phyloP scores from a whole-genome alignment of 1,139 yeast genomes.

The Protomyces macrosporus region DNA sequence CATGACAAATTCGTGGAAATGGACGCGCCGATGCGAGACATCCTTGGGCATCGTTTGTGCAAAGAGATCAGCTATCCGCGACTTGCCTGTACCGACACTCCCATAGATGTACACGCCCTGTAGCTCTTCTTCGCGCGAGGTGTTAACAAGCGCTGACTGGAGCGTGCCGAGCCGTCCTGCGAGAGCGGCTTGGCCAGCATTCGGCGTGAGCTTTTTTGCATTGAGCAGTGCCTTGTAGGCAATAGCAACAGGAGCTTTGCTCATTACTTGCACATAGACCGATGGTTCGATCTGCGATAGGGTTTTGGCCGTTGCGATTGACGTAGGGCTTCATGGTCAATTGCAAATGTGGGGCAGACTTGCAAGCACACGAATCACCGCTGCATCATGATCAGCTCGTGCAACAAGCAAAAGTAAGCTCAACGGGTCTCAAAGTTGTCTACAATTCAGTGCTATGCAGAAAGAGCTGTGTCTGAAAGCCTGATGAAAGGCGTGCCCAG shows the following conservation, averaged over 20 bases:
- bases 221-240: conserved; percentile 8
- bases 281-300: too few species aligned
- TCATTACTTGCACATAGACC: not conserved
- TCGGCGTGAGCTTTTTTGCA: not conserved
- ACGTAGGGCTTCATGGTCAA: too few species aligned
- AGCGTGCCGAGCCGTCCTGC: conserved; percentile 2
- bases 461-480: too few species aligned
- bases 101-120: conserved; percentile 88
- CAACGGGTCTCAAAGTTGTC: too few species aligned
- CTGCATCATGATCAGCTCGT: too few species aligned
- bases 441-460: too few species aligned
- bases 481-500: too few species aligned
- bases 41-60: conserved; percentile 73
- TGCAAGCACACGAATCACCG: too few species aligned
- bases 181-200: conserved; percentile 6
- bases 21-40: conserved; percentile 59
- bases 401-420: too few species aligned
- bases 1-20: conserved; percentile 97
- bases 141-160: not conserved
- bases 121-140: not conserved
- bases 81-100: conserved; percentile 97
- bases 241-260: not conserved
- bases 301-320: too few species aligned
- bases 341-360: too few species aligned
- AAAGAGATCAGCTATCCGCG: conserved; percentile 95